Conservation (phyloP, 208 protist genomes). For the Acanthamoeba triangularis region DNA sequence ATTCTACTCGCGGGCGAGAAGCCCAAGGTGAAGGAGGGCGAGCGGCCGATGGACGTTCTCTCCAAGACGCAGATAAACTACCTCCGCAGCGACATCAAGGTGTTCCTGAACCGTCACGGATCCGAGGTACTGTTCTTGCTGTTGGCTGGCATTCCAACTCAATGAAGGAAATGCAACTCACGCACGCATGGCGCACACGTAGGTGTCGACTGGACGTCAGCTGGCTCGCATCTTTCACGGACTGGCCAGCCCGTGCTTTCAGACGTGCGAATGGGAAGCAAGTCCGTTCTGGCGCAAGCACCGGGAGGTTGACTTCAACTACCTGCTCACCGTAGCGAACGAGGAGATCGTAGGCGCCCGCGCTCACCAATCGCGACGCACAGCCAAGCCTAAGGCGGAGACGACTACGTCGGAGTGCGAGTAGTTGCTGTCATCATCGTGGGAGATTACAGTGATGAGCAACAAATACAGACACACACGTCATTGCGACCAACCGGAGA, state of each 20-base stretch:
- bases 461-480: no score
- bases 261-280: background rate
- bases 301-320: background rate
- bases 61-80: background rate
- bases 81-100: constrained; percentile 22
- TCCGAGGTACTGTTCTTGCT: no score
- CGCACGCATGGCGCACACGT: no score
- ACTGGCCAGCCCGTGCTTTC: background rate
- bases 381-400: no score
- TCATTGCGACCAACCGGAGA: no score
- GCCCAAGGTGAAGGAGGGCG: background rate
- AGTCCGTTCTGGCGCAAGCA: constrained; percentile 26
- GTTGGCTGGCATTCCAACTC: no score
- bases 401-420: no score
- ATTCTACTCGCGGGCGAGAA: background rate
- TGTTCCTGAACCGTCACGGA: background rate
- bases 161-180: no score
- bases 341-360: background rate
- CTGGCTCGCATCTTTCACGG: constrained; percentile 8
- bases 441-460: no score
- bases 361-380: background rate
- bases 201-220: background rate
- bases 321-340: background rate
- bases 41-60: background rate
- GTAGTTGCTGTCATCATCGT: no score